Conservation (phyloP, 2,329 filamentous ascomycete genomes). For the Pyrenophora graminea region DNA sequence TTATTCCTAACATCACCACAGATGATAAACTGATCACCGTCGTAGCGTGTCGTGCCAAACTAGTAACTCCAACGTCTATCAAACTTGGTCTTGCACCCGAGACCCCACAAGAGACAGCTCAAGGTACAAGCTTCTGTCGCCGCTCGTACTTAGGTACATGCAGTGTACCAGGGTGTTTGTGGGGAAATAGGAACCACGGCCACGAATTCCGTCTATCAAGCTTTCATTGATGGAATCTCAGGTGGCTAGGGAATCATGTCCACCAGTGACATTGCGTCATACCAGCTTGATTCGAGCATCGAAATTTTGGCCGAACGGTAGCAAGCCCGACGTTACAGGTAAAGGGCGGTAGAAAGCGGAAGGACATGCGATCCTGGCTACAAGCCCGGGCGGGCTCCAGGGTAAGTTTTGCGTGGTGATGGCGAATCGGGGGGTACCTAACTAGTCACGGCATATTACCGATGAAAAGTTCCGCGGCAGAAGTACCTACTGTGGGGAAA, state of each 20-base stretch:
- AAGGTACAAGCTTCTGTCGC: no score
- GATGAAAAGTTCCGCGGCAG: conserved; percentile 7
- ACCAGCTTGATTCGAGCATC: not conserved
- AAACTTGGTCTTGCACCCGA: no score
- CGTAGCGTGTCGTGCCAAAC: no score
- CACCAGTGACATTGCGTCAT: not conserved
- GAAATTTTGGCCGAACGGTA: not conserved
- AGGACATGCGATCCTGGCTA: not conserved
- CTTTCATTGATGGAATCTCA: not conserved
- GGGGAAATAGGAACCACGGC: not conserved
- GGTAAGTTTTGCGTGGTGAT: not conserved
- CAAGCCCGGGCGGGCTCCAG: not conserved
- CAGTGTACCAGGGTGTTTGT: no score
- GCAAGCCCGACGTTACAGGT: not conserved
- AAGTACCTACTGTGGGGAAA: conserved; percentile 10
- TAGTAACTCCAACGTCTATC: no score
- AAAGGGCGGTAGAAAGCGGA: not conserved
- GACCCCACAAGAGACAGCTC: no score
- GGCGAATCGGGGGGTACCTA: not conserved
- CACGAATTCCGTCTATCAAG: not conserved
- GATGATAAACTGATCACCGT: no score
- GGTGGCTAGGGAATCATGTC: not conserved
- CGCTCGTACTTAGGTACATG: no score
- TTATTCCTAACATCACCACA: no score
- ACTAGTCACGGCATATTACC: conserved; percentile 4